phyloP scores from a whole-genome alignment of 495 filamentous ascomycete species.

The Neurospora tetrasperma region DNA sequence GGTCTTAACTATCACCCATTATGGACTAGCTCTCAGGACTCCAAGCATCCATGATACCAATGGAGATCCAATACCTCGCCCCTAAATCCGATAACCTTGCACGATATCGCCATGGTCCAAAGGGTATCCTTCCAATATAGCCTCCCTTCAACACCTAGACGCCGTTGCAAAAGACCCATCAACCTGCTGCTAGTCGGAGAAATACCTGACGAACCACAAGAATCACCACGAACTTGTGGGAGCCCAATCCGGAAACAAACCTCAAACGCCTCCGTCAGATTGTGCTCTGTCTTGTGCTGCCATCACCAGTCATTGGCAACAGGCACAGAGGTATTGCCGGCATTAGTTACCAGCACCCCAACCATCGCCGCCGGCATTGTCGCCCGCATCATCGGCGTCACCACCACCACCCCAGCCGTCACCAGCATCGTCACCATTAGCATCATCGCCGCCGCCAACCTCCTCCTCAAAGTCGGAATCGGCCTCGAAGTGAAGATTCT shows the following conservation, averaged over 20 bases:
- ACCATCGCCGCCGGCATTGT: too few relatives aligned
- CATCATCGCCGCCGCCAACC: conserved; percentile 6
- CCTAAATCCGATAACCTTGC: background rate
- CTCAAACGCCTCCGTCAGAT: background rate
- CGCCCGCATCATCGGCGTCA: conserved; percentile 1
- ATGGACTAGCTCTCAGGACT: background rate
- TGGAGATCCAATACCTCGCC: background rate
- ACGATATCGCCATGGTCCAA: background rate
- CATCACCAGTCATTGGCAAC: background rate
- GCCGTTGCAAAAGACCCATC: background rate
- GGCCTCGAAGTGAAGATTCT: conserved; percentile 47
- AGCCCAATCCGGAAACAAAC: background rate
- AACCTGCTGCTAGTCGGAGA: background rate
- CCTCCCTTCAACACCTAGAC: background rate
- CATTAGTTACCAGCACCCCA: background rate
- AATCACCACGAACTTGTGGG: background rate
- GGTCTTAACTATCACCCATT: background rate
- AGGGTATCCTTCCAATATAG: background rate
- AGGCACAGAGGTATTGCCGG: background rate
- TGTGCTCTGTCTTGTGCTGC: background rate
- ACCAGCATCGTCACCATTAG: conserved; percentile 6
- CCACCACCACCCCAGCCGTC: background rate
- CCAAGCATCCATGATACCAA: background rate
- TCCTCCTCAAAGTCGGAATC: conserved; percentile 50
- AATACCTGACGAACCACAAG: background rate